Conservation (phyloP, 202 grass and related monocot species). For the Elaeis oleifera region DNA sequence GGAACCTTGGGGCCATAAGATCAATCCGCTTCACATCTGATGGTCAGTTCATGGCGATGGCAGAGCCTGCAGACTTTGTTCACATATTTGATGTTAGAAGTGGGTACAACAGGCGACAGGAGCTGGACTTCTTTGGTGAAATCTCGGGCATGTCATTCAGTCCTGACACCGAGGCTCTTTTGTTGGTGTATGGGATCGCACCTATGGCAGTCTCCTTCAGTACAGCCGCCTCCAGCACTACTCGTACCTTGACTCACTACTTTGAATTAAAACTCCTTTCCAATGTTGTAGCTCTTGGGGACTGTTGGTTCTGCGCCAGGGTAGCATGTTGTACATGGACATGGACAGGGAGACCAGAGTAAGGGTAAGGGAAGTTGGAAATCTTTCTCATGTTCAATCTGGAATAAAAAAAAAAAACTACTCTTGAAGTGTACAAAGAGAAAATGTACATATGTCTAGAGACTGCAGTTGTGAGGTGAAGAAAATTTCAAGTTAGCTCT, state of each 20-base stretch:
- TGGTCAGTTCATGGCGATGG: slow-evolving; percentile 72
- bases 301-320: neutral
- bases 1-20: slow-evolving; percentile 77
- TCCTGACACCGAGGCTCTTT: slow-evolving; percentile 60
- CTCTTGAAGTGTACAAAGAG: slow-evolving; percentile 6
- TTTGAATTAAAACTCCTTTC: slow-evolving; percentile 29
- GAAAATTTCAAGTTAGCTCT: neutral
- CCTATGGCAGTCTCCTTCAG: slow-evolving; percentile 64
- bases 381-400: neutral
- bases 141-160: slow-evolving; percentile 71
- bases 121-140: slow-evolving; percentile 79
- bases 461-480: neutral
- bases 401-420: neutral
- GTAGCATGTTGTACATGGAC: neutral
- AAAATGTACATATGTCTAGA: slow-evolving; percentile 10
- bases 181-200: slow-evolving; percentile 52
- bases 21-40: slow-evolving; percentile 68
- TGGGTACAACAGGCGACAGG: slow-evolving; percentile 54
- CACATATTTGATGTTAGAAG: slow-evolving; percentile 57
- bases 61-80: slow-evolving; percentile 69
- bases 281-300: neutral
- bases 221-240: slow-evolving; percentile 37
- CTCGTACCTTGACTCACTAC: slow-evolving; percentile 47
- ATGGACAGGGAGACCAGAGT: neutral
- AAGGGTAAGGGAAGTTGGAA: neutral